phyloP scores from a whole-genome alignment of 371 early-diverging fungal species.

The Circinella umbellata region DNA sequence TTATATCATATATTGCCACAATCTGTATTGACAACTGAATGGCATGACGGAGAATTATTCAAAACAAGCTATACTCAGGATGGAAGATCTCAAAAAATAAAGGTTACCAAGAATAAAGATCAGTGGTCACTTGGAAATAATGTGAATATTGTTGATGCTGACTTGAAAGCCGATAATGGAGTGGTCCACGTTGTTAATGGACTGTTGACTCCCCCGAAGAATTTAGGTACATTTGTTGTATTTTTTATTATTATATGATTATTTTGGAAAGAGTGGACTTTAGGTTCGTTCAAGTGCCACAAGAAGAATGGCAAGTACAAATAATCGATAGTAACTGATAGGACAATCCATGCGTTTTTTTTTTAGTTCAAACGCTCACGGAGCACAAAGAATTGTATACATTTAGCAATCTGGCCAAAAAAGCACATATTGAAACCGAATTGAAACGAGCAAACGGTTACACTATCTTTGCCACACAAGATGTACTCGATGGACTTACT shows the following conservation, averaged over 20 bases:
- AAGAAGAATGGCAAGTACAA: slow-evolving; percentile 1
- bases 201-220: slow-evolving; percentile 35
- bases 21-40: slow-evolving; percentile 25
- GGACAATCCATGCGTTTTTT: background rate
- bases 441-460: slow-evolving; percentile 39
- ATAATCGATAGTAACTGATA: background rate
- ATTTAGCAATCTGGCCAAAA: slow-evolving; percentile 29
- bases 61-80: slow-evolving; percentile 43
- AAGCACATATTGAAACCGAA: slow-evolving; percentile 28
- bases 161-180: slow-evolving; percentile 38
- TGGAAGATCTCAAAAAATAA: slow-evolving; percentile 43
- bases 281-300: background rate
- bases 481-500: slow-evolving; percentile 32
- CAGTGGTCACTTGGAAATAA: slow-evolving; percentile 27
- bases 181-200: slow-evolving; percentile 45
- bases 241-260: no score
- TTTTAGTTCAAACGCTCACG: slow-evolving; percentile 34
- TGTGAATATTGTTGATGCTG: slow-evolving; percentile 37
- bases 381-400: slow-evolving; percentile 29
- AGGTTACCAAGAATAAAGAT: slow-evolving; percentile 28
- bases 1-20: slow-evolving; percentile 51
- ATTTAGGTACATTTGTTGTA: slow-evolving; percentile 27
- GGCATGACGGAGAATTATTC: slow-evolving; percentile 50
- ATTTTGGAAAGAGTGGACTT: no score
- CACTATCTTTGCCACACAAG: slow-evolving; percentile 47